Percentiles rank a stretch among this genome's conserved stretches.
Evolutionary conservation across 106 monocot genomes (phyloP).

Genomic region (Alisma plantagoaquatica): DNA sequence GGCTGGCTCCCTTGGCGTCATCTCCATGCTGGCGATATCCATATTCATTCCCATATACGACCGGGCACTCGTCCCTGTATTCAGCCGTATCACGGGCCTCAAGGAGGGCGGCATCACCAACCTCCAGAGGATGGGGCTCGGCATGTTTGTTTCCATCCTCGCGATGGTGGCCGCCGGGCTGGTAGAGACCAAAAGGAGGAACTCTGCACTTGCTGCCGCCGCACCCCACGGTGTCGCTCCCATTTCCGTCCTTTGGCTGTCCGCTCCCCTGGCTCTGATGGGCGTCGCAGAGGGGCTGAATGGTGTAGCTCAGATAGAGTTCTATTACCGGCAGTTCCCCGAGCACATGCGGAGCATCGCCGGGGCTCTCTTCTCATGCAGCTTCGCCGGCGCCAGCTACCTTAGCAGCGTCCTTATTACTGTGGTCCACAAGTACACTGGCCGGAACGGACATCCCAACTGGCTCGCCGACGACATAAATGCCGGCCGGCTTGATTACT

Average conservation of each 20-base stretch:
- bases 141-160: conserved; percentile 19
- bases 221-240: background rate
- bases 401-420: conserved; percentile 7
- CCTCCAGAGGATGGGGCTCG: conserved; percentile 31
- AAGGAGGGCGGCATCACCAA: conserved; percentile 21
- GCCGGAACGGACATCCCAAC: background rate
- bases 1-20: conserved; percentile 16
- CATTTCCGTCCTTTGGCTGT: conserved; percentile 23
- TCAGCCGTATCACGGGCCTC: conserved; percentile 14
- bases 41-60: conserved; percentile 59
- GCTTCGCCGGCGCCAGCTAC: conserved; percentile 12
- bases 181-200: conserved; percentile 20
- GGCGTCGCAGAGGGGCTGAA: conserved; percentile 55
- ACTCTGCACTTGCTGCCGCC: background rate
- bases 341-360: conserved; percentile 65
- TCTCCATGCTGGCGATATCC: conserved; percentile 28
- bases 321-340: conserved; percentile 71
- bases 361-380: conserved; percentile 24
- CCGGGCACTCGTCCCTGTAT: conserved; percentile 18
- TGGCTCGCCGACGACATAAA: conserved; percentile 17
- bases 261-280: conserved; percentile 49
- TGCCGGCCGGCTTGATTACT: conserved; percentile 15
- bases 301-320: conserved; percentile 63
- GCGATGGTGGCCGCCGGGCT: conserved; percentile 31
- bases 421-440: conserved; percentile 5